A percentile compares a stretch with the other conserved stretches of the same genome.
Evolutionary conservation across 2,329 filamentous ascomycete genomes (phyloP).

Genomic region (Daldinia eschscholtzii): DNA sequence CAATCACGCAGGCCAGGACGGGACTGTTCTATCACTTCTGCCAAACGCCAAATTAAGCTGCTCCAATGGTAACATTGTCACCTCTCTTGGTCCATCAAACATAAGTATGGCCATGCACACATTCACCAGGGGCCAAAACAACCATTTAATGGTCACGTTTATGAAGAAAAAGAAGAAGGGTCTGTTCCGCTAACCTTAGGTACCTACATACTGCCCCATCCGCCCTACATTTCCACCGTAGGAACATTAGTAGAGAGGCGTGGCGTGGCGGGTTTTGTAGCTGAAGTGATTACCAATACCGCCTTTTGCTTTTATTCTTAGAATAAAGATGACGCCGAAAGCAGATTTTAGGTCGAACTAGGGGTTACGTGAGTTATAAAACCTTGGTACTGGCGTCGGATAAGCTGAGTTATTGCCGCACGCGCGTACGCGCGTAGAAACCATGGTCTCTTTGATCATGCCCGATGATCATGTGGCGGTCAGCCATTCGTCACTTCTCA

Average conservation of each 20-base stretch:
- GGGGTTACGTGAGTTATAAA: background rate
- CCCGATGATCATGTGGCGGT: conserved; percentile 27
- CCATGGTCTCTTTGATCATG: conserved; percentile 25
- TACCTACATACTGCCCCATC: conserved; percentile 5
- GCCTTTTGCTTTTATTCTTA: conserved; percentile 27
- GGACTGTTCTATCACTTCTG: conserved; percentile 14
- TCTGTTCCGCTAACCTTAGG: background rate
- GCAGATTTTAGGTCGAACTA: background rate
- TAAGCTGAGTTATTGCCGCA: conserved; percentile 11
- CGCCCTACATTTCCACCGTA: conserved; percentile 16
- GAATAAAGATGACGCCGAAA: conserved; percentile 14
- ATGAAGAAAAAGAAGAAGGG: conserved; percentile 1
- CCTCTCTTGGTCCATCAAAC: conserved; percentile 12
- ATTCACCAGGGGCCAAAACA: conserved; percentile 6
- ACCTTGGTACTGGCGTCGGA: background rate
- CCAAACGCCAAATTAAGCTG: conserved; percentile 4
- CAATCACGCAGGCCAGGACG: conserved; percentile 22
- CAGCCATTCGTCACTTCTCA: conserved; percentile 23
- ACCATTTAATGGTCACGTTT: conserved; percentile 22
- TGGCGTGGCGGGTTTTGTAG: conserved; percentile 23
- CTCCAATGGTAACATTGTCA: conserved; percentile 5
- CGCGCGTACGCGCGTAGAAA: conserved; percentile 20
- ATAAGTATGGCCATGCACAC: conserved; percentile 20
- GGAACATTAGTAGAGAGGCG: conserved; percentile 7
- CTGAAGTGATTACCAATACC: conserved; percentile 22